Conservation (phyloP, 805 yeast species). For the Geotrichum ghanense region DNA sequence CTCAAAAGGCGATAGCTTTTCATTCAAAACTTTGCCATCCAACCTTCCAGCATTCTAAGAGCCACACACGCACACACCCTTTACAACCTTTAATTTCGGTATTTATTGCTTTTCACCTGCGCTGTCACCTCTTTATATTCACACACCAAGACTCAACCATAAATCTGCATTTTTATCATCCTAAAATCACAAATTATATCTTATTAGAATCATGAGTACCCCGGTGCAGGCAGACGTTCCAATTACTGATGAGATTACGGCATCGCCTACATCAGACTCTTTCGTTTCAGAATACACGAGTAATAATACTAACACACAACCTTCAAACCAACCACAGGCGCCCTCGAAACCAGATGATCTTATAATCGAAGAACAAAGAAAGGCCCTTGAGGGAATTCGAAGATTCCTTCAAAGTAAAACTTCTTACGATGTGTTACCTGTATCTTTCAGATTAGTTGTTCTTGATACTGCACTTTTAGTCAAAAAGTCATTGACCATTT, state of each 20-base stretch:
- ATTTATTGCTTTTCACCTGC: neutral
- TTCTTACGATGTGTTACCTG: conserved; percentile 94
- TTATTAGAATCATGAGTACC: too few species aligned
- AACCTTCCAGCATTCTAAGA: neutral
- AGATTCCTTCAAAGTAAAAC: conserved; percentile 79
- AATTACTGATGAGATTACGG: neutral
- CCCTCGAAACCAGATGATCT: neutral
- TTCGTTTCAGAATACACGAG: neutral
- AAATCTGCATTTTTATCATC: too few species aligned
- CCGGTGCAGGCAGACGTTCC: neutral
- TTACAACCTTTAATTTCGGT: neutral
- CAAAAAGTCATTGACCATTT: conserved; percentile 79
- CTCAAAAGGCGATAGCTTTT: too few species aligned
- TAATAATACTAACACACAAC: too few species aligned
- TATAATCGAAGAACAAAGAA: conserved; percentile 46
- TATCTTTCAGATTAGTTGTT: conserved; percentile 82
- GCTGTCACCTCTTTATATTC: neutral
- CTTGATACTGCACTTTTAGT: conserved; percentile 85
- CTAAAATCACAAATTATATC: too few species aligned
- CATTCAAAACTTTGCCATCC: neutral
- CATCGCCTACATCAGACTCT: neutral
- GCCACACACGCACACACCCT: neutral
- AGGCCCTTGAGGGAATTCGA: conserved; percentile 76
- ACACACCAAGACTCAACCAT: too few species aligned
- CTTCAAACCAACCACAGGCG: neutral